Base-by-base conservation (phyloP, 2,329 filamentous ascomycete genomes). In the Onygenales sp. region DNA sequence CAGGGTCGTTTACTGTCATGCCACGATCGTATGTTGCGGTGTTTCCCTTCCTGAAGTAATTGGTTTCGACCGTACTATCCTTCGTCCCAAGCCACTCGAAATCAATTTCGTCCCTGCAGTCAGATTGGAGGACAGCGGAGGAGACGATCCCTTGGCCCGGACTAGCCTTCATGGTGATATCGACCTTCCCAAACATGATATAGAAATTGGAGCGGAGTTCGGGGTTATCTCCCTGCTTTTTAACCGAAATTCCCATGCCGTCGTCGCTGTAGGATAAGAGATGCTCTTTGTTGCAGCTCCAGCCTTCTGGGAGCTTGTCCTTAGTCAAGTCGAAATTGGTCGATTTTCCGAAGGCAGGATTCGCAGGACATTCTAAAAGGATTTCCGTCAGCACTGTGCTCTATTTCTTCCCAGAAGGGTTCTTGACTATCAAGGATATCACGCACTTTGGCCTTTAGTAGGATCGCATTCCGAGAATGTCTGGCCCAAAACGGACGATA, bases 161-260 rank as follows among this genome's bases (percentile, higher is more conserved):
- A 13, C 93, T 89, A 38, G 88, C 83, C 73, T 92, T 90, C 77
- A 96, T 79, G 50, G 82, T 84, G 59, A 95, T 81, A 58, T 93
- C 86, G 66, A 95, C 86, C 58, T 85, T 86, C 61, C 92, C 92
- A 68, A 95, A 98, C 89, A 97, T 95, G 75, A 98, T 94, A 78
- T 95, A 95, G 79, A 93, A 96, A 63, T 92, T 81, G 58, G 89
- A 94, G 59, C 80, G 78, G 55, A 98, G 81, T 68, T 90, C 89
- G 0, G 93, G 92, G 2, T 90, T 83, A 66, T 96, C 87, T 59
- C 91, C 90, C 49, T 83, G 77, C 66, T 83, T 75, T 48, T 80
- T 72, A 52, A 98, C 83, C 32, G 87, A 89, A 70, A 97, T 94
- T 39, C 81, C 81, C 27, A 82, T 90, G 61, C 92, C 93, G 65